A percentile compares a stretch with the other conserved stretches of the same genome.
Conservation (phyloP, 257 asterid species). For the Orobanche coerulescens region DNA sequence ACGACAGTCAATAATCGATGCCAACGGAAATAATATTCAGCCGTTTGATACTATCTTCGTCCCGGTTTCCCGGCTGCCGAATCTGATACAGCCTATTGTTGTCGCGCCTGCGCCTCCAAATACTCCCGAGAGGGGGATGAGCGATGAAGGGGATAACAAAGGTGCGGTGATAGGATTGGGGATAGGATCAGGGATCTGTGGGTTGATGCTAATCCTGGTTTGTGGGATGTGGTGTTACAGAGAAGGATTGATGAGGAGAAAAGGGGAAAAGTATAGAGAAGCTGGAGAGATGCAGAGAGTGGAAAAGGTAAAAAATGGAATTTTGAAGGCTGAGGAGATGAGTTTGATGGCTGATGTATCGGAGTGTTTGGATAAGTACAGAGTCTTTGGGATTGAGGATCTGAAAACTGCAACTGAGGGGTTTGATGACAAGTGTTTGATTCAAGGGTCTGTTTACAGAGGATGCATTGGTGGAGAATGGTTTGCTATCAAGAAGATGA, state of each 20-base stretch:
- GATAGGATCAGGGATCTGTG: conserved; percentile 57
- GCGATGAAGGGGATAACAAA: conserved; percentile 28
- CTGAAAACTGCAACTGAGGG: conserved; percentile 66
- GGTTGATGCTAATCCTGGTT: conserved; percentile 30
- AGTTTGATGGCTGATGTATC: conserved; percentile 85
- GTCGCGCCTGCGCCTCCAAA: conserved; percentile 12
- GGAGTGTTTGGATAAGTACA: conserved; percentile 89
- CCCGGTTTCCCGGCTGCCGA: conserved; percentile 62
- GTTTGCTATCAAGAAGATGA: conserved; percentile 92
- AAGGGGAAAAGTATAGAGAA: conserved; percentile 22
- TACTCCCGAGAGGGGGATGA: not conserved
- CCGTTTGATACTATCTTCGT: conserved; percentile 53
- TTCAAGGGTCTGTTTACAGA: conserved; percentile 83
- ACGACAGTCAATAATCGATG: conserved; percentile 30
- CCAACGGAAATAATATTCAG: conserved; percentile 38
- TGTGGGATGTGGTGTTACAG: conserved; percentile 38
- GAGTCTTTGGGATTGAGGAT: conserved; percentile 57
- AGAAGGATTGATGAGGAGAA: conserved; percentile 30
- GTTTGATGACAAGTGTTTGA: conserved; percentile 51
- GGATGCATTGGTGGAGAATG: conserved; percentile 58
- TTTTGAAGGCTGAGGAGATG: conserved; percentile 44
- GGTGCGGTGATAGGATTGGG: conserved; percentile 58
- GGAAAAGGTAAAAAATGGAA: conserved; percentile 23
- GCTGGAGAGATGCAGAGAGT: conserved; percentile 31
- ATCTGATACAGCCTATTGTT: conserved; percentile 40